These are phyloP conservation scores for Trichosanthes cucumerina DNA, from an alignment of 306 rosid genomes.

Conservation along the genomic window DNA sequence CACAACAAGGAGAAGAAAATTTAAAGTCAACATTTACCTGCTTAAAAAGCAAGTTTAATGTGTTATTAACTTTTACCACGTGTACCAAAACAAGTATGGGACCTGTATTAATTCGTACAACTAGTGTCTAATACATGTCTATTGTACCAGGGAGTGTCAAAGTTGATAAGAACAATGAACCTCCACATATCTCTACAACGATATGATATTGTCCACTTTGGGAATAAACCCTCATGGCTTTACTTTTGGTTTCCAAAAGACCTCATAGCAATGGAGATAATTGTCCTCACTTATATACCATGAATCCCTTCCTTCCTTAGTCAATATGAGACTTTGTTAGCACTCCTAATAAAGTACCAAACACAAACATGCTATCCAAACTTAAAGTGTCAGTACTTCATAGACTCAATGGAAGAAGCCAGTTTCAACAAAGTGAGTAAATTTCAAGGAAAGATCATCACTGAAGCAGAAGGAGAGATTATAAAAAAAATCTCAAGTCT, in stretches of 20 bases:
- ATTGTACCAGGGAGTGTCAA: not conserved
- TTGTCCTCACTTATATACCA: too few species aligned
- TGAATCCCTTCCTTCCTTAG: too few species aligned
- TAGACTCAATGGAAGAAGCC: not conserved
- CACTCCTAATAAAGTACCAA: too few species aligned
- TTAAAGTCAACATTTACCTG: not conserved
- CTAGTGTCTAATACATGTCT: not conserved
- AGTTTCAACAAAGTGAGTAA: not conserved
- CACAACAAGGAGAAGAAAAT: not conserved
- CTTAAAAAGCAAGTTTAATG: not conserved
- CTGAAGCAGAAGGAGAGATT: not conserved
- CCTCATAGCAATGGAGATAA: too few species aligned
- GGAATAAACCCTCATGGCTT: too few species aligned
- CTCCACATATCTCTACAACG: too few species aligned
- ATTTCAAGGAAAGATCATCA: constrained; percentile 1
- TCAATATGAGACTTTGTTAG: too few species aligned
- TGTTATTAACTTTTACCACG: not conserved
- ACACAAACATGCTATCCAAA: too few species aligned
- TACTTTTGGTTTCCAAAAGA: too few species aligned
- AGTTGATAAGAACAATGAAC: too few species aligned
- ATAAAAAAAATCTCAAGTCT: not conserved
- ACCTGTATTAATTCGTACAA: not conserved
- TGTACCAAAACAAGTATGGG: not conserved
- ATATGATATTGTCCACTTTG: too few species aligned
- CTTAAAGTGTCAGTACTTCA: not conserved